These are phyloP conservation scores for Solanum peruvianum DNA, from an alignment of 257 asterid species.

Conservation along the genomic window DNA sequence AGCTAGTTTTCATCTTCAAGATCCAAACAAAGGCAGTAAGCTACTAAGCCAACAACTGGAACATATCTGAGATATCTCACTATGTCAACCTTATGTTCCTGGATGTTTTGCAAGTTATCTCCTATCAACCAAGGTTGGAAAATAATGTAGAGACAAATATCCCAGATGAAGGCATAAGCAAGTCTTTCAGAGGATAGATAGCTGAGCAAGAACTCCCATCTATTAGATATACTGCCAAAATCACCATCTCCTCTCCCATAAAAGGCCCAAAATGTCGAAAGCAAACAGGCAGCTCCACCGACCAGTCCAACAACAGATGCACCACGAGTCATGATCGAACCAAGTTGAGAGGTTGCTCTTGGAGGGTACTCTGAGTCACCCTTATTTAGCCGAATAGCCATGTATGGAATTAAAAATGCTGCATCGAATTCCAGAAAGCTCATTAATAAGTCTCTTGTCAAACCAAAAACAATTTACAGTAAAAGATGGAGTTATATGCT, in stretches of 20 bases:
- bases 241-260: conserved; percentile 66
- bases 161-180: conserved; percentile 96
- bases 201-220: conserved; percentile 49
- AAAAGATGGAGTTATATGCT: neutral
- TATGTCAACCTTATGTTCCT: conserved; percentile 31
- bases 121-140: conserved; percentile 97
- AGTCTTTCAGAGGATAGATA: conserved; percentile 73
- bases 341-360: conserved; percentile 39
- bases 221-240: conserved; percentile 44
- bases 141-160: conserved; percentile 47
- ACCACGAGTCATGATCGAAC: conserved; percentile 52
- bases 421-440: conserved; percentile 4
- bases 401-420: conserved; percentile 91
- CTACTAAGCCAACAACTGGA: conserved; percentile 66
- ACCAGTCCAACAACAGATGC: conserved; percentile 59
- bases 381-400: conserved; percentile 76
- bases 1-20: conserved; percentile 24
- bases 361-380: conserved; percentile 21
- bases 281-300: conserved; percentile 49
- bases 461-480: neutral
- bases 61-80: conserved; percentile 57
- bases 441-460: neutral
- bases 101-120: conserved; percentile 54
- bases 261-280: conserved; percentile 62
- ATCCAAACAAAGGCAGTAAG: conserved; percentile 62